Evolutionary conservation across 257 asterid species (phyloP), one percentile per base, ranked within the genome.

Genomic region (Solanum corneliomulleri): DNA sequence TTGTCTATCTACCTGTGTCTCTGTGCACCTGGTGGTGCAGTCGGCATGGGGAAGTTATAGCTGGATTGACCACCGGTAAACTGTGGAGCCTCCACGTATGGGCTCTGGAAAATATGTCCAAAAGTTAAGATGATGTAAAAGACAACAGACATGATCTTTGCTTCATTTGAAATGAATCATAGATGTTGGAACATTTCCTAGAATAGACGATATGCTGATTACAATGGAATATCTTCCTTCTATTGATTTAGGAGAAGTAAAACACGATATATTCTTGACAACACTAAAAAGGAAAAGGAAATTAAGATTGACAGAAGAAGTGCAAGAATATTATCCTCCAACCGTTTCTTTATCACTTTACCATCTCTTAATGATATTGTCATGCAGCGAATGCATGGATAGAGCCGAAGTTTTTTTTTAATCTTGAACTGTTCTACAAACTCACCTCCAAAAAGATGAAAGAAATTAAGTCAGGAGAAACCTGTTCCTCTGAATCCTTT

Each of bases 11-110:
- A 92, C 60, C 87, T 89, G 86, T 91, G 95, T 88, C 91, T 94
- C 87, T 92, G 95, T 82, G 96, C 95, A 87, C 98, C 99, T 2
- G 95, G 98, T 39, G 98, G 99, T 74, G 98, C 99, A 72, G 96
- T 91, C 86, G 98, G 99, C 96, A 91, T 92, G 56, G 99, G 99
- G 74, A 95, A 94, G 89, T 89, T 91, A 88, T 83, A 90, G 78
- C 84, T 91, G 88, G 78, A 88, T 82, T 89, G 88, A 58, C 89
- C 90, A 85, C 95, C 95, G 49, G 88, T 89, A 27, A 91, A 90
- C 72, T 90, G 97, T 58, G 98, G 98, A 86, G 98, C 92, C 90
- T 95, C 99, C 95, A 97, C 98, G 9, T 97, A 97, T 10, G 98
- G 98, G 91, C 95, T 97, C 99, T 97, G 96, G 9, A 87, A 88